Evolutionary conservation across 2,329 filamentous ascomycete species (phyloP), one percentile per base, ranked within the genome.

Genomic region (Arthrocladium fulminans): DNA sequence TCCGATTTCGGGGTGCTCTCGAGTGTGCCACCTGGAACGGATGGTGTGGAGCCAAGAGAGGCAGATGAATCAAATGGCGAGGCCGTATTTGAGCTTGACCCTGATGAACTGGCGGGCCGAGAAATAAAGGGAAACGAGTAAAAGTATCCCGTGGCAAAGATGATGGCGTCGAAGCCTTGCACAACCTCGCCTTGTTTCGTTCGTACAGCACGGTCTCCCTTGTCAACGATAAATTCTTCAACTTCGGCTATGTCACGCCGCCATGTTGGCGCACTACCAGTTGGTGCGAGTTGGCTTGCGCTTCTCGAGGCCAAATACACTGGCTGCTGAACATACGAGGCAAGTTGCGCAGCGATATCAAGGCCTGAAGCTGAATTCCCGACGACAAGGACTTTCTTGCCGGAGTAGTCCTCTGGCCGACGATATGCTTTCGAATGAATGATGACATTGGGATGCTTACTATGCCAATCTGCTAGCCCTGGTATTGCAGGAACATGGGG

Each of bases 61-160:
- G 12, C 13, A 19, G 44, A 24, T 5, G 44, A 47, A 13, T 15
- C 19, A 7, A 34, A 38, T 20, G 32, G n/a, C 10, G 44, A 47
- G 2, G 7, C 5, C 27, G 10, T 24, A 2, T 25, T 27, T 42
- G 39, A 42, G 13, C 4, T 25, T 27, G 39, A 42, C 10, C 8
- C 22, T 4, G 32, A 27, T 19, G 32, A 17, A n/a, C 3, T 15
- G 2, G n/a, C 9, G 4, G 34, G 12, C n/a, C 12, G 15, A 2
- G 65, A 63, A 2, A 82, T 62, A 60, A 95, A 96, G 0, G 88
- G 88, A 50, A 84, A 85, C 3, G 83, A 81, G 66, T 86, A 95
- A 49, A 94, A 77, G 60, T 94, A 97, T 0, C 90, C 90, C 0
- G 90, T 96, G 63, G 86, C 89, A 65, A 90, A 96, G 23, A 97